Conservation (phyloP, 2,329 filamentous ascomycete genomes). For the Fusarium goolgardi region DNA sequence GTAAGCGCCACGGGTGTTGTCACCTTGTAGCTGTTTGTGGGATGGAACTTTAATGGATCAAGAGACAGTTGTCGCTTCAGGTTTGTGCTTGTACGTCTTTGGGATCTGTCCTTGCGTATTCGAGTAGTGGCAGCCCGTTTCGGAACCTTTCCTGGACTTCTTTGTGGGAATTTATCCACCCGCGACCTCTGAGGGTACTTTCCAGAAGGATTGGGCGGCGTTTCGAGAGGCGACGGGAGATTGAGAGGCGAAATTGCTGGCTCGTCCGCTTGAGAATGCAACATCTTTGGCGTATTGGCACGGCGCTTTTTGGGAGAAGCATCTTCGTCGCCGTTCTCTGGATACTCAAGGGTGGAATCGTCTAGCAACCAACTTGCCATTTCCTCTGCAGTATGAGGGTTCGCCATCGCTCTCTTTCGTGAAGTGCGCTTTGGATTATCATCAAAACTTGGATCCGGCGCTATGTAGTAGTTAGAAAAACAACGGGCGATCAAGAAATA, state of each 20-base stretch:
- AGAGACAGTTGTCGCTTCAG: conserved; percentile 31
- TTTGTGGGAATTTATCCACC: conserved; percentile 25
- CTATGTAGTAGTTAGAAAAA: conserved; percentile 5
- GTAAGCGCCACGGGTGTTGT: conserved; percentile 25
- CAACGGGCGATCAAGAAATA: background rate
- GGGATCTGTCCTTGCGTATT: conserved; percentile 18
- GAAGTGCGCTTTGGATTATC: conserved; percentile 18
- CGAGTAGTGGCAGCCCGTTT: conserved; percentile 32
- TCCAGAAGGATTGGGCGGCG: background rate
- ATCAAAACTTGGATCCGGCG: background rate
- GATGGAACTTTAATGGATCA: conserved; percentile 41
- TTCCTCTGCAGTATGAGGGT: conserved; percentile 39
- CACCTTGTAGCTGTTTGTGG: conserved; percentile 11
- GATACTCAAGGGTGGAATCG: conserved; percentile 33
- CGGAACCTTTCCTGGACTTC: conserved; percentile 5
- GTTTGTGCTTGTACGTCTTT: conserved; percentile 26
- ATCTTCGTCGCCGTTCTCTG: conserved; percentile 9
- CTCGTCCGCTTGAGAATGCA: background rate
- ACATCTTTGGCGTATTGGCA: conserved; percentile 3
- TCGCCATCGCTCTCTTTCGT: conserved; percentile 20
- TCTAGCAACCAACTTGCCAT: conserved; percentile 50
- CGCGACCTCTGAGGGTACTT: conserved; percentile 11
- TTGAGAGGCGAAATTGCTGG: conserved; percentile 20
- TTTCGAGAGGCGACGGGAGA: conserved; percentile 26
- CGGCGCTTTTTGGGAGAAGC: conserved; percentile 19